A percentile compares a stretch with the other conserved stretches of the same genome.
Evolutionary conservation across 176 grass and related monocot species (phyloP).

Genomic region (Metroxylon sagu): DNA sequence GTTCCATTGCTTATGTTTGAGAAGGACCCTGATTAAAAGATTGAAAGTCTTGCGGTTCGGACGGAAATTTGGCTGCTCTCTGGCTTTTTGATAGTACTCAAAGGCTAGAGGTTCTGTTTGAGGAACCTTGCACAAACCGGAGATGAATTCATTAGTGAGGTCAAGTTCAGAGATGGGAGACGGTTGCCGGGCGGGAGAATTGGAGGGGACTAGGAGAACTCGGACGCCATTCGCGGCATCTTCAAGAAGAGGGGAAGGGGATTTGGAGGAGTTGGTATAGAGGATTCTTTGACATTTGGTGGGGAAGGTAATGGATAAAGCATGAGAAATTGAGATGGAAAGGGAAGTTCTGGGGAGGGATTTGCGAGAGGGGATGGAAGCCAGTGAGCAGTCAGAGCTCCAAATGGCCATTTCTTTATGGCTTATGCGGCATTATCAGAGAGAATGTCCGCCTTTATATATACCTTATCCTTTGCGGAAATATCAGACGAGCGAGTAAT

Average conservation of each 20-base stretch:
- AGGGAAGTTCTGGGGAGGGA: conserved; percentile 29
- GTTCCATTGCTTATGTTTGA: conserved; percentile 62
- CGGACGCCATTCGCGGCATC: conserved; percentile 35
- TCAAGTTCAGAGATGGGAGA: conserved; percentile 27
- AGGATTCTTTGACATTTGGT: conserved; percentile 27
- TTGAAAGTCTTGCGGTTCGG: conserved; percentile 52
- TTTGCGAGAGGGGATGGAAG: conserved; percentile 30
- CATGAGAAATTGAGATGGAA: conserved; percentile 21
- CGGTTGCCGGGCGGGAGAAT: background rate
- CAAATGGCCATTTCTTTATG: conserved; percentile 53
- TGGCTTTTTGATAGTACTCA: conserved; percentile 58
- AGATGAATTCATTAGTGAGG: conserved; percentile 76
- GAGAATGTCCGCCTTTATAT: background rate
- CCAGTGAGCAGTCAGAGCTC: conserved; percentile 54
- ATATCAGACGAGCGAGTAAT: background rate
- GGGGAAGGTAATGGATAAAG: background rate
- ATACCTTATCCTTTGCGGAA: conserved; percentile 42
- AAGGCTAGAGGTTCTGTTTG: conserved; percentile 70
- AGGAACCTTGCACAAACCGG: conserved; percentile 44
- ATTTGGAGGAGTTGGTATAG: conserved; percentile 45
- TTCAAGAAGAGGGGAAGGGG: conserved; percentile 60
- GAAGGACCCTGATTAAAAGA: conserved; percentile 34
- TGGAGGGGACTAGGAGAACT: conserved; percentile 9
- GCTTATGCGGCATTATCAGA: too few species aligned
- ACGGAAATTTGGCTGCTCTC: conserved; percentile 46